Evolutionary conservation across 2,329 filamentous ascomycete genomes (phyloP).

Genomic region (Penicillium thymicola): DNA sequence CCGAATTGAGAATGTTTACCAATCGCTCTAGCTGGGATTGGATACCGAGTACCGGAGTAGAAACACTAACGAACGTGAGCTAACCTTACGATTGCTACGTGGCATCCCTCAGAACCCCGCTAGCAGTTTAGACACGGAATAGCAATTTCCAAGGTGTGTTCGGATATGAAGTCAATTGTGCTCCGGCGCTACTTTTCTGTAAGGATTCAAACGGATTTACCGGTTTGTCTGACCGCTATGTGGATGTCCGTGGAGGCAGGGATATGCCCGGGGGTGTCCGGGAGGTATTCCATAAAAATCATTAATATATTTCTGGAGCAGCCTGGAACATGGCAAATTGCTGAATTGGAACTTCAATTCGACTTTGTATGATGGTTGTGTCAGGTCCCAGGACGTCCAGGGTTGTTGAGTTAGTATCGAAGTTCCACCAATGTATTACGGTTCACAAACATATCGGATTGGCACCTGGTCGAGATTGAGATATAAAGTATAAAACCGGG

Average conservation of each 20-base stretch:
- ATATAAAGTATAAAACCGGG: neutral
- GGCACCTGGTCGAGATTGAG: neutral
- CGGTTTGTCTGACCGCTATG: neutral
- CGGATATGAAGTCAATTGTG: neutral
- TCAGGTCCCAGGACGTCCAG: neutral
- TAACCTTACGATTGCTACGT: neutral
- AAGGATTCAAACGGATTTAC: neutral
- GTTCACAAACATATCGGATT: neutral
- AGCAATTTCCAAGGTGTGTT: neutral
- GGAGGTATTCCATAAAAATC: neutral
- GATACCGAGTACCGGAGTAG: neutral
- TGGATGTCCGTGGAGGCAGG: neutral
- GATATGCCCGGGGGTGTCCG: neutral
- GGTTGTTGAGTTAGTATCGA: neutral
- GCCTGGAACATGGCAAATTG: neutral
- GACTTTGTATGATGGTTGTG: neutral
- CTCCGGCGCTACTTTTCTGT: neutral
- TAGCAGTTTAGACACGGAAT: neutral
- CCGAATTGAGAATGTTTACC: neutral
- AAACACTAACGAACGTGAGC: neutral
- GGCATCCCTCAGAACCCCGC: neutral
- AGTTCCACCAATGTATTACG: neutral
- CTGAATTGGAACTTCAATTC: neutral
- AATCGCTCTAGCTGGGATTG: neutral
- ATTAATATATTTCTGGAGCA: neutral